Base-by-base conservation (phyloP, 768 basidiomycete genomes). In the Boletus vermiculosoides region DNA sequence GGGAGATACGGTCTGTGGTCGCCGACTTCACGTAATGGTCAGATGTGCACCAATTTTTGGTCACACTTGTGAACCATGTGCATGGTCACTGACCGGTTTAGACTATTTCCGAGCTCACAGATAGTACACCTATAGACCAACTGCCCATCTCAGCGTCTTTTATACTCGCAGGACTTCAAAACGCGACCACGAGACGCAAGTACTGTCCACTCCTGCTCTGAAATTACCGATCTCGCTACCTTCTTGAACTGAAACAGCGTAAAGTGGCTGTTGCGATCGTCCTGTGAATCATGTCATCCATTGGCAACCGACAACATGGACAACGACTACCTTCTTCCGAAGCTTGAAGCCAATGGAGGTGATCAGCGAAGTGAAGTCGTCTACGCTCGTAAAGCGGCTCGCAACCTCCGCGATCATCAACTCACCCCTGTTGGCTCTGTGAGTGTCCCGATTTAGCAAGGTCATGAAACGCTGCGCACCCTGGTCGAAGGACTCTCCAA, bases 141-240 rank as follows among this genome's bases (percentile, higher is more conserved):
- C 28, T 28, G 28, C 28, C 28, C 28, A 15, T 37, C 10, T 81
- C 73, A 96, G 67, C 94, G 80, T 63, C 89, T 80, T 70, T 96
- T 97, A 71, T 97, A 97, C 75, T 96, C 91, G 72, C 94, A 97
- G 36, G 94, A 86, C 71, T 92, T 92, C 56, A 97, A 76, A 37
- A 90, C 64, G 54, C 71, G 66, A 16, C 84, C 82, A 63, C 77
- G 80, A 10, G 76, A 73, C 64, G 82, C 49, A 23, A 92, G 61
- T 42, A 75, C 76, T 12, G 64, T 67, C 86, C 88, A 94, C 57
- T 87, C 83, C 61, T 82, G 77, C 47, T 84, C 78, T 39, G 72
- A 74, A 66, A 78, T 83, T 23, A 68, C 62, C 49, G 71, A 70
- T 39, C 79, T 77, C 16, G 78, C 62, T 6, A 79, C 66, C 71